phyloP scores from a whole-genome alignment of 176 grass and related monocot genomes.

The Bolboschoenus planiculmis region DNA sequence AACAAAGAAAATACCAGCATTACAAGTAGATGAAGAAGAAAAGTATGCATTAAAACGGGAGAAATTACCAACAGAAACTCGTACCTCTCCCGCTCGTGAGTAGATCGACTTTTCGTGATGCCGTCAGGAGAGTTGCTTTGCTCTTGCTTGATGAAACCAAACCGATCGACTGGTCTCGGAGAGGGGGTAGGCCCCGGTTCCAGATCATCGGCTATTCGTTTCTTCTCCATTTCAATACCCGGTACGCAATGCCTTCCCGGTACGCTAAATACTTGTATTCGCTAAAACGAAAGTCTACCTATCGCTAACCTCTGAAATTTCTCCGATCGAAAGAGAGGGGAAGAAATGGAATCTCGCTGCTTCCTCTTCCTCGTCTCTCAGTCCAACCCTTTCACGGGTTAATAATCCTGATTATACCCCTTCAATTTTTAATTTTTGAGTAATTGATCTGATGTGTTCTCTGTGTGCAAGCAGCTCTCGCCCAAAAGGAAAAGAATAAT shows the following conservation, averaged over 20 bases:
- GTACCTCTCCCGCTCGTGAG: conserved; percentile 50
- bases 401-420: background rate
- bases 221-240: conserved; percentile 57
- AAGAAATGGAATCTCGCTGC: background rate
- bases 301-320: background rate
- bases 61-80: background rate
- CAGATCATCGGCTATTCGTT: conserved; percentile 34
- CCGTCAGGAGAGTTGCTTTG: conserved; percentile 43
- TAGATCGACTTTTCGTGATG: conserved; percentile 32
- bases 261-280: background rate
- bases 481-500: background rate
- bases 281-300: too few species aligned
- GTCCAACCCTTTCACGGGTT: background rate
- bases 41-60: background rate
- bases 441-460: background rate
- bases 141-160: conserved; percentile 65
- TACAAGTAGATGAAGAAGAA: background rate
- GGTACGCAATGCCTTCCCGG: background rate
- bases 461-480: background rate
- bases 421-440: background rate
- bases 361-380: background rate
- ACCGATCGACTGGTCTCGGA: conserved; percentile 44
- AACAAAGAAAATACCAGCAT: background rate
- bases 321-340: background rate
- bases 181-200: conserved; percentile 43